A percentile compares a stretch with the other conserved stretches of the same genome.
Evolutionary conservation across 2,329 filamentous ascomycete genomes (phyloP).

Genomic region (Penicillium capsulatum): DNA sequence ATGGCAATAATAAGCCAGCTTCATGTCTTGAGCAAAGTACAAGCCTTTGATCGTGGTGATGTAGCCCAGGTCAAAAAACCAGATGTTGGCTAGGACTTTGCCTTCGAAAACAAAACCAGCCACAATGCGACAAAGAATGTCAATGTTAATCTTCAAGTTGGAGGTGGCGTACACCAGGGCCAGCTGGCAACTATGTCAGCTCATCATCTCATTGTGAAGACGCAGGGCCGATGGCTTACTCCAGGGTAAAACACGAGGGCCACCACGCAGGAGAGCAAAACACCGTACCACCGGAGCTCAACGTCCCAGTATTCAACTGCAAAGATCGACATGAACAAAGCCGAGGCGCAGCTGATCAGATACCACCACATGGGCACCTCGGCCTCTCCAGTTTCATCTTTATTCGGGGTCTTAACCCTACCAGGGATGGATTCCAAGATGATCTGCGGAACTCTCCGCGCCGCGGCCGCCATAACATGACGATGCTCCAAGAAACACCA

Average conservation of each 20-base stretch:
- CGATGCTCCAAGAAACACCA: conserved; percentile 24
- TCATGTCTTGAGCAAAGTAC: conserved; percentile 29
- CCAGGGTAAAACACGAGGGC: conserved; percentile 23
- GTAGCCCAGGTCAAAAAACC: conserved; percentile 28
- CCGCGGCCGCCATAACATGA: conserved; percentile 14
- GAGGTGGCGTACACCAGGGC: conserved; percentile 25
- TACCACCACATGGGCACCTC: conserved; percentile 27
- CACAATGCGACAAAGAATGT: conserved; percentile 27
- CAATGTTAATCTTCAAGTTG: conserved; percentile 28
- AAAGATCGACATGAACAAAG: conserved; percentile 24
- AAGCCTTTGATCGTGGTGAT: conserved; percentile 25
- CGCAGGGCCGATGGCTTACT: conserved; percentile 18
- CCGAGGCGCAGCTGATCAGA: conserved; percentile 9
- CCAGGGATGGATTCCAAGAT: conserved; percentile 8
- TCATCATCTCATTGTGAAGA: too few relatives aligned
- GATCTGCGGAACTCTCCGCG: conserved; percentile 4
- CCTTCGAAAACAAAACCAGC: conserved; percentile 31
- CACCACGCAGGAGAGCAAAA: conserved; percentile 22
- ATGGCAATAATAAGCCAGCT: conserved; percentile 24
- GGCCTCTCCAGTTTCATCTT: neutral
- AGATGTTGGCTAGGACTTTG: conserved; percentile 31
- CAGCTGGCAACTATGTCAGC: conserved; percentile 11
- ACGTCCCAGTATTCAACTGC: conserved; percentile 25
- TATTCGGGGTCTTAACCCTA: neutral
- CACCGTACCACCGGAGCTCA: conserved; percentile 26